These are phyloP conservation scores for Teratosphaeria pseudoeucalypti DNA, from an alignment of 2,329 filamentous ascomycete genomes.

Conservation along the genomic window DNA sequence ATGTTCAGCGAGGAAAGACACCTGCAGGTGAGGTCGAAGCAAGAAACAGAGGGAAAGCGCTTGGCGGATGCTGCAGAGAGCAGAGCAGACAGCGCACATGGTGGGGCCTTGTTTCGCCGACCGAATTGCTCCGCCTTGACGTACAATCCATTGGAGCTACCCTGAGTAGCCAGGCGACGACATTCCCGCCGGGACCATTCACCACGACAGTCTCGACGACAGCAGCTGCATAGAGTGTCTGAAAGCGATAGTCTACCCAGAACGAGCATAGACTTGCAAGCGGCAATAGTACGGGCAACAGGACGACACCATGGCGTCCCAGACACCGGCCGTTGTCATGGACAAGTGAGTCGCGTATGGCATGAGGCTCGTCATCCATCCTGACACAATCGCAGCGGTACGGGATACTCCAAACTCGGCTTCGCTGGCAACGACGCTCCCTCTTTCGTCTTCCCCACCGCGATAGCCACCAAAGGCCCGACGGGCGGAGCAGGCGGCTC, in stretches of 20 bases:
- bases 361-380: constrained; percentile 1
- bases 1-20: background rate
- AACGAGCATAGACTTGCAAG: background rate
- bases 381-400: constrained; percentile 60
- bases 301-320: constrained; percentile 66
- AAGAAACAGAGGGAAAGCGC: background rate
- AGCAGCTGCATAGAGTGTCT: background rate
- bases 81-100: background rate
- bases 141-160: constrained; percentile 1
- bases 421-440: constrained; percentile 99
- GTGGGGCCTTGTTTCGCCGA: background rate
- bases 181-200: background rate
- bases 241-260: background rate
- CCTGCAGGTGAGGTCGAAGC: background rate
- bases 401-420: constrained; percentile 97
- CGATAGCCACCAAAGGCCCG: constrained; percentile 87
- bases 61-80: background rate
- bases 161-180: background rate
- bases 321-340: constrained; percentile 99
- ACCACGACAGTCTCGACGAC: background rate
- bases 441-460: constrained; percentile 97
- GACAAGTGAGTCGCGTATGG: constrained; percentile 65
- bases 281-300: background rate
- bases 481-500: constrained; percentile 51
- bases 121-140: constrained; percentile 2